A percentile compares a stretch with the other conserved stretches of the same genome.
Conservation (phyloP, 495 filamentous ascomycete genomes). For the Penicillium cataractarum region DNA sequence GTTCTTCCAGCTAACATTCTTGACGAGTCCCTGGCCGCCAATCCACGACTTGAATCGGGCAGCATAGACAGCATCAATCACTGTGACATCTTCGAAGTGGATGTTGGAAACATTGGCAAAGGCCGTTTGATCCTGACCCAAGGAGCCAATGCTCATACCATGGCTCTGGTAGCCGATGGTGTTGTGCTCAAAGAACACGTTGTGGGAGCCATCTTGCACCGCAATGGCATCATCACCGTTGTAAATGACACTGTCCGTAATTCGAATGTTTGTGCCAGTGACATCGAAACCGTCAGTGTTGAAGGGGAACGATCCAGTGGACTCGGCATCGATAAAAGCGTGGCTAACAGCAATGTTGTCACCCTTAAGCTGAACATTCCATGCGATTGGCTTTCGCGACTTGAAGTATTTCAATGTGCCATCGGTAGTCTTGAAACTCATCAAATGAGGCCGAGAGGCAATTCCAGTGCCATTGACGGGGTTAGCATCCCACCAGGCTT, state of each 20-base stretch:
- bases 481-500: constrained; percentile 51
- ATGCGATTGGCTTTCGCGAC: constrained; percentile 48
- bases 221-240: constrained; percentile 51
- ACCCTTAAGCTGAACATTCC: constrained; percentile 44
- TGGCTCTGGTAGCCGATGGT: constrained; percentile 47
- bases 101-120: constrained; percentile 44
- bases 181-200: constrained; percentile 39
- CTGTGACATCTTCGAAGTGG: constrained; percentile 43
- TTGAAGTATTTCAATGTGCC: constrained; percentile 43
- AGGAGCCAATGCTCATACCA: constrained; percentile 47
- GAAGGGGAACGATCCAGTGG: constrained; percentile 45
- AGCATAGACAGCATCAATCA: constrained; percentile 42
- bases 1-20: constrained; percentile 48
- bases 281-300: constrained; percentile 51
- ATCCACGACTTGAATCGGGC: constrained; percentile 49
- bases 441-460: constrained; percentile 39
- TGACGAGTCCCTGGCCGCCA: constrained; percentile 43
- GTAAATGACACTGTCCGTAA: constrained; percentile 43
- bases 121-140: constrained; percentile 36
- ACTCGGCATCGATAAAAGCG: constrained; percentile 46
- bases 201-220: constrained; percentile 38
- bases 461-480: constrained; percentile 39
- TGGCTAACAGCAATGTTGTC: constrained; percentile 40
- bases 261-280: constrained; percentile 37
- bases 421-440: constrained; percentile 42